Conservation (phyloP, 768 basidiomycete species). For the Phylloporus rhodoxanthus region DNA sequence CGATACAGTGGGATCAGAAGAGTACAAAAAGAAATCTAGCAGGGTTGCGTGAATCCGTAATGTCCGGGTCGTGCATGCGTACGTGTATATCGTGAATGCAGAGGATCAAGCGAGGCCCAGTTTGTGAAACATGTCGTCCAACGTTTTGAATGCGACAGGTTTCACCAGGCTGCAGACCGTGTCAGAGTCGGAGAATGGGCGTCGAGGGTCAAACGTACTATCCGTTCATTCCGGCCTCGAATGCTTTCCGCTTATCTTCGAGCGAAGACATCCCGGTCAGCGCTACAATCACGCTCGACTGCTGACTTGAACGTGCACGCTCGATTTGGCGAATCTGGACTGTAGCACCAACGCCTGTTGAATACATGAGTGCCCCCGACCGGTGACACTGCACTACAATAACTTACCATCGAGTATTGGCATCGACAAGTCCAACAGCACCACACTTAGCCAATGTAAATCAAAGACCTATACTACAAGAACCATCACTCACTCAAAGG, state of each 20-base stretch:
- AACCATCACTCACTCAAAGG: conserved; percentile 68
- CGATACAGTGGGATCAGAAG: conserved; percentile 7
- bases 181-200: neutral
- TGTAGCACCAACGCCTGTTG: conserved; percentile 73
- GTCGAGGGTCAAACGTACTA: conserved; percentile 58
- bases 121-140: conserved; percentile 78
- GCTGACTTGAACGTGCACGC: conserved; percentile 29
- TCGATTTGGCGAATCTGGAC: conserved; percentile 77
- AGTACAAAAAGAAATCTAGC: conserved; percentile 4
- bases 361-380: conserved; percentile 1
- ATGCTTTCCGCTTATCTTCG: conserved; percentile 88
- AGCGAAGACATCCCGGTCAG: conserved; percentile 90
- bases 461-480: neutral
- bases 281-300: conserved; percentile 64
- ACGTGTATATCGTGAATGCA: conserved; percentile 9
- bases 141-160: conserved; percentile 88
- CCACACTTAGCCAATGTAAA: conserved; percentile 48
- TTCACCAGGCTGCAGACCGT: conserved; percentile 67
- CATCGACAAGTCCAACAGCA: conserved; percentile 89
- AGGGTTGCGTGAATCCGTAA: conserved; percentile 4
- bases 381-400: neutral
- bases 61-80: conserved; percentile 7
- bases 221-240: conserved; percentile 90
- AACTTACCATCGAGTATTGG: conserved; percentile 78
- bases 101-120: conserved; percentile 45